Base-by-base conservation (phyloP, 441 rosid genomes). In the Adansonia grandidieri region DNA sequence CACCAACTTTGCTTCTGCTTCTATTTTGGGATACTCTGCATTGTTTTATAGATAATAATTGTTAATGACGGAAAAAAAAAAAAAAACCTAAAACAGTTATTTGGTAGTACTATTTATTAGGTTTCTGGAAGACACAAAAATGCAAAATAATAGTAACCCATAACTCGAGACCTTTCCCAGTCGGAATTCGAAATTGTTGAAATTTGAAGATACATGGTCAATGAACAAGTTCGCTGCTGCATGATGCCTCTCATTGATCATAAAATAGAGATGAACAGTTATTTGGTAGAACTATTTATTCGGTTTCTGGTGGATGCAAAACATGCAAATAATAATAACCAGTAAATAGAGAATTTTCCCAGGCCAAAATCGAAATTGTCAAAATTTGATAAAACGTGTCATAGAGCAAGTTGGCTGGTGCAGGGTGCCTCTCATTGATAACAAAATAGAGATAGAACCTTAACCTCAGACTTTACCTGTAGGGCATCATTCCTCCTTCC, bases 1-100 rank as follows among this genome's bases (percentile, higher is more conserved):
- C 78, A 89, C 88, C 78, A 77, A 79, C 88, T 90, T 93, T 24
- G 96, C 98, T 85, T 91, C 93, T 44, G 91, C 94, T 87, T 93
- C 96, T 78, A 95, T 85, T 87, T 85, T 91, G 56, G 93, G 98
- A 84, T 97, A 97, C 83, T 95, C 98, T 97, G 98, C 87, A 82
- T 81, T 45, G 56, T 80, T 81, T 77, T 47, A 78, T 69, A 82
- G 57, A 72, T 32, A 53, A 78, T 47, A 47, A 74, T 58, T 9
- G 61, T 66, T 28, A 77, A 79, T 61, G 42, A 74, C 10, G 22
- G 51, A 24, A 32, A 32, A 2, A 40, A 63, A 48, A 44, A 73
- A 53, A 42, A 68, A 24, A 48, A 51, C 7, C 28, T 17, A 64
- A 57, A 73, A 67, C 14, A 6, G 19, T 15, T 32, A 32, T 8